Conservation (phyloP, 305 asterid genomes). For the Solanum aculeatissimum region DNA sequence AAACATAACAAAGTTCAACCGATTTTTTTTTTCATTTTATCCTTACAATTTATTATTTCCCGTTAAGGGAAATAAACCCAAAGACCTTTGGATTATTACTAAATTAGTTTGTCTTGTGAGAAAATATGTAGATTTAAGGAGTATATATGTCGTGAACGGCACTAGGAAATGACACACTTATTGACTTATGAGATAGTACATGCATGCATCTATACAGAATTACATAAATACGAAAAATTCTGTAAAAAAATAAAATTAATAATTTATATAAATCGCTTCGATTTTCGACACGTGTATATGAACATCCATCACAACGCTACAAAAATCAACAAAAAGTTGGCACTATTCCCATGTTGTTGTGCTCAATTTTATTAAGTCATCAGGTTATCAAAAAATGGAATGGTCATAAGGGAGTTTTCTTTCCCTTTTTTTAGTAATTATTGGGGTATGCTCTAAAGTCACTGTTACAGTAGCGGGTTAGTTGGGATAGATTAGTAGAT, state of each 20-base stretch:
- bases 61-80: background rate
- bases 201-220: constrained; percentile 26
- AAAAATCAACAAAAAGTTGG: background rate
- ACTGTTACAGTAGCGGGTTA: too few species aligned
- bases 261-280: background rate
- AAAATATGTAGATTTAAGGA: constrained; percentile 7
- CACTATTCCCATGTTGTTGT: background rate
- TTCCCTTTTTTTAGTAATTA: background rate
- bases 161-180: constrained; percentile 42
- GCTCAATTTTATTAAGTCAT: background rate
- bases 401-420: background rate
- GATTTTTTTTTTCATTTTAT: background rate
- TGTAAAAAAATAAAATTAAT: background rate
- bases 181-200: constrained; percentile 36
- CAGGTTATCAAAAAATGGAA: background rate
- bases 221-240: background rate
- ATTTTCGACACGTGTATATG: constrained; percentile 19
- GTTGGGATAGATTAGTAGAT: too few species aligned
- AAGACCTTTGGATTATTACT: constrained; percentile 44
- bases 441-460: background rate
- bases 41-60: background rate
- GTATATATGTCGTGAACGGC: constrained; percentile 48
- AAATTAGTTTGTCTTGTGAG: constrained; percentile 31
- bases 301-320: background rate
- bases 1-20: background rate